Conservation (phyloP, 192 early-diverging fungal species). For the Podila verticillata region DNA sequence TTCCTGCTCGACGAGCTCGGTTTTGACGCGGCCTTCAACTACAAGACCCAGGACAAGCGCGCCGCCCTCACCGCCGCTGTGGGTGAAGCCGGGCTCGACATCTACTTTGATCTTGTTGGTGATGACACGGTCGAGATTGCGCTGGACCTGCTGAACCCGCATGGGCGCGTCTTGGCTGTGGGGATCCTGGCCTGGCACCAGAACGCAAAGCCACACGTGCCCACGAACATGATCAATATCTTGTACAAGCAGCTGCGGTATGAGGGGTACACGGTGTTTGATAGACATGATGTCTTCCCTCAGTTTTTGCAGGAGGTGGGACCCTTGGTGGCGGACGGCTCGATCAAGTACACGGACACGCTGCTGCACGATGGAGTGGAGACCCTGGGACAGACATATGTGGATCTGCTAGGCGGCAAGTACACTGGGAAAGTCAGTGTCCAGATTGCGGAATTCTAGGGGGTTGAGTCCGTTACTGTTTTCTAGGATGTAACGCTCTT, state of each 20-base stretch:
- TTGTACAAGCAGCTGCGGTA: conserved; percentile 16
- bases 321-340: conserved; percentile 1
- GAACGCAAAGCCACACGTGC: neutral
- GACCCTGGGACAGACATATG: neutral
- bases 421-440: conserved; percentile 14
- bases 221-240: conserved; percentile 10
- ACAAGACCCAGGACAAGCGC: conserved; percentile 70
- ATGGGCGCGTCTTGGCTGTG: conserved; percentile 9
- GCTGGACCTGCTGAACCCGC: conserved; percentile 9
- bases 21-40: conserved; percentile 90
- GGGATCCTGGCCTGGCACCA: conserved; percentile 5
- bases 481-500: too few species aligned
- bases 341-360: conserved; percentile 22
- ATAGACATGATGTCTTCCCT: neutral
- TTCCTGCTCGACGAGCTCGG: conserved; percentile 69
- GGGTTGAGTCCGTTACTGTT: too few species aligned
- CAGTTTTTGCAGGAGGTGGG: conserved; percentile 3
- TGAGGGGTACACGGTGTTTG: conserved; percentile 11
- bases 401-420: conserved; percentile 1
- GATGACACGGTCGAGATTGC: conserved; percentile 9
- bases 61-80: neutral
- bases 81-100: conserved; percentile 62
- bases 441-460: neutral
- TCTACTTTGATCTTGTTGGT: conserved; percentile 90
- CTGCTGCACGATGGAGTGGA: conserved; percentile 2